Base-by-base conservation (phyloP, 1,284 basidiomycete species). In the Pascua sp. region DNA sequence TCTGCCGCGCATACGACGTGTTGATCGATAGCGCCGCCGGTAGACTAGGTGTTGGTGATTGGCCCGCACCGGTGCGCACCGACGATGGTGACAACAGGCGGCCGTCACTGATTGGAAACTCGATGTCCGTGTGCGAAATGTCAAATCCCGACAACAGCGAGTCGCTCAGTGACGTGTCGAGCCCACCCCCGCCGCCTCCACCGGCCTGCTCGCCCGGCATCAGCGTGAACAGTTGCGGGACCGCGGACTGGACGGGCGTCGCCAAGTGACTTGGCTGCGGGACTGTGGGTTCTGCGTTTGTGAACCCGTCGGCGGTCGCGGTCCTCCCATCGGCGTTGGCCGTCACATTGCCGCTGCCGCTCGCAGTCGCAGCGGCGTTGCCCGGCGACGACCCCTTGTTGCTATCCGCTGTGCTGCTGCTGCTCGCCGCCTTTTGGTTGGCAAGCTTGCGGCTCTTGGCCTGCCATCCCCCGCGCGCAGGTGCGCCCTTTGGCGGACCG, bases 401-500 rank as follows among this genome's bases (percentile, higher is more conserved):
- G 39, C 42, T 40, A 1, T 42, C 40, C 7, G 18, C 48, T 2
- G 42, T 18, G 7, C 41, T 49, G 39, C 17, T 32, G 24, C 24
- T 32, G 24, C 24, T 32, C 24, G 24, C 24, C 24, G 24, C 24
- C 24, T 32, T 32, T 32, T 32, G 24, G 24, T 32, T 32, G 3
- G 11, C 40, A 11, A 36, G 42, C 2, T 36, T 32, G 24, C 50
- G 42, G 5, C 50, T 42, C 17, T 51, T 51, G 11, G 50, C 24
- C 7, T 32, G 24, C 24, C 0, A 43, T 0, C 60, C 60, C 1
- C 60, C 60, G 0, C 60, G 48, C 0, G 60, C 54, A 3, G 60
- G 60, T 11, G 54, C 59, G 15, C 60, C 60, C 38, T 62, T 62
- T 39, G 60, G 60, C 1, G 60, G 60, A 0, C 60, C 60, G 8